Percentiles rank a stretch among this genome's conserved stretches.
These are phyloP conservation scores for Conoideocrella luteorostrata DNA, from an alignment of 2,329 filamentous ascomycete species.

Conservation along the genomic window DNA sequence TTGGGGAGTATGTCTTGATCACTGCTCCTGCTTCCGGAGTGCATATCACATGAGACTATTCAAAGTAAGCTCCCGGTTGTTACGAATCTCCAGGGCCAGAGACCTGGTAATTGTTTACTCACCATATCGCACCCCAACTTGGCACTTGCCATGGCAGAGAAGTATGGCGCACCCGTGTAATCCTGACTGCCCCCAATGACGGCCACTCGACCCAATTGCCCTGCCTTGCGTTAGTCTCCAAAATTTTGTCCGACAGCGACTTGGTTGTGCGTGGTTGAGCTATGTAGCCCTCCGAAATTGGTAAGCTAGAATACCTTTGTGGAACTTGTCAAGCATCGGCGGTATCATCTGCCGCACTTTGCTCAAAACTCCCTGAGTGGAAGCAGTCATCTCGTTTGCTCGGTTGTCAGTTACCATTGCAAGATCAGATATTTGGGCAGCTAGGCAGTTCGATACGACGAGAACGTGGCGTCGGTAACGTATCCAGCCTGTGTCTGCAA, in stretches of 20 bases:
- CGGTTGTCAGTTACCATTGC: constrained; percentile 18
- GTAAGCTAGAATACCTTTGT: constrained; percentile 70
- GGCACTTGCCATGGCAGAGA: constrained; percentile 94
- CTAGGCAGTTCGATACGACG: too few relatives aligned
- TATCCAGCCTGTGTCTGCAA: too few relatives aligned
- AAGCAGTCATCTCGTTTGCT: constrained; percentile 51
- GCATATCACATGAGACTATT: constrained; percentile 86
- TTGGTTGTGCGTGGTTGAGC: too few relatives aligned
- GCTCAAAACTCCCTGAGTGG: constrained; percentile 67
- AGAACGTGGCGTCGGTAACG: too few relatives aligned
- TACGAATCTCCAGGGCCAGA: background rate
- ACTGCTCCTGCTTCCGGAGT: constrained; percentile 80
- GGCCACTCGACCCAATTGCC: constrained; percentile 83
- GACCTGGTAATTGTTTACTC: constrained; percentile 20
- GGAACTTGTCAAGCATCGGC: constrained; percentile 90
- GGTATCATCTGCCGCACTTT: constrained; percentile 88
- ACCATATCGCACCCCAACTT: constrained; percentile 88
- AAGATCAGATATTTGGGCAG: too few relatives aligned
- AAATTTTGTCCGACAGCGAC: constrained; percentile 10
- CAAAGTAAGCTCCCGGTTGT: background rate
- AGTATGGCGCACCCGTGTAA: constrained; percentile 96
- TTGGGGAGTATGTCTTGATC: constrained; percentile 96
- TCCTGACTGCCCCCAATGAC: constrained; percentile 94
- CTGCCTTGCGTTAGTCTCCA: constrained; percentile 36
- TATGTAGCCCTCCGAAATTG: too few relatives aligned